Evolutionary conservation across 805 yeast species (phyloP).

Genomic region (Hanseniaspora taiwanica): DNA sequence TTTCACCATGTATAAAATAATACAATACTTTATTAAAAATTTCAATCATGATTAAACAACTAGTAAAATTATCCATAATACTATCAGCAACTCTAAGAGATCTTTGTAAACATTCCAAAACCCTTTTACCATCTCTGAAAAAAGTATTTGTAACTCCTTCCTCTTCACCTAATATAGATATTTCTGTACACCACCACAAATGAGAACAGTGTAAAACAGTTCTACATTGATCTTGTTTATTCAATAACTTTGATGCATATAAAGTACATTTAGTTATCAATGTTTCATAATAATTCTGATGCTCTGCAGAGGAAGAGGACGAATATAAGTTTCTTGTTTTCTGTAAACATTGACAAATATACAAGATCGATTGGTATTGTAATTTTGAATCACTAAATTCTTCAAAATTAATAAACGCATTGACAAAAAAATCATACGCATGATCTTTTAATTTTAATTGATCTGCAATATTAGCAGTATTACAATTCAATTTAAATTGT

Average conservation of each 20-base stretch:
- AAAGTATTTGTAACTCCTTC: slow-evolving; percentile 28
- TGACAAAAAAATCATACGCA: slow-evolving; percentile 78
- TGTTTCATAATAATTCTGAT: slow-evolving; percentile 41
- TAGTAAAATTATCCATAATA: slow-evolving; percentile 58
- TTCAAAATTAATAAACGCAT: slow-evolving; percentile 77
- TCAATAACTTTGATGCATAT: slow-evolving; percentile 76
- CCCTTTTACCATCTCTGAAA: slow-evolving; percentile 50
- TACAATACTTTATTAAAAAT: slow-evolving; percentile 76
- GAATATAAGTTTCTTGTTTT: slow-evolving; percentile 46
- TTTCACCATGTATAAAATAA: slow-evolving; percentile 71
- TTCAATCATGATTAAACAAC: slow-evolving; percentile 77
- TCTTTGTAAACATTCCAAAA: slow-evolving; percentile 81
- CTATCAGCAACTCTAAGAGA: slow-evolving; percentile 85
- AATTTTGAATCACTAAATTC: slow-evolving; percentile 41
- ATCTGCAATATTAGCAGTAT: slow-evolving; percentile 68
- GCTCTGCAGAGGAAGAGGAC: slow-evolving; percentile 18
- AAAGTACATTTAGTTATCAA: slow-evolving; percentile 75
- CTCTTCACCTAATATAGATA: slow-evolving; percentile 31
- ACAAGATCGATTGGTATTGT: slow-evolving; percentile 39
- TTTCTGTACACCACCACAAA: slow-evolving; percentile 84
- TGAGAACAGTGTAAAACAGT: slow-evolving; percentile 77
- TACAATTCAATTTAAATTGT: slow-evolving; percentile 38
- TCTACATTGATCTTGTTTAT: slow-evolving; percentile 90
- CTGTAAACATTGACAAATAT: slow-evolving; percentile 39
- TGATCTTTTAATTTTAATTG: slow-evolving; percentile 58